These are phyloP conservation scores for Trebouxiophyceae sp. DNA, from an alignment of 163 green algal species.

Conservation along the genomic window DNA sequence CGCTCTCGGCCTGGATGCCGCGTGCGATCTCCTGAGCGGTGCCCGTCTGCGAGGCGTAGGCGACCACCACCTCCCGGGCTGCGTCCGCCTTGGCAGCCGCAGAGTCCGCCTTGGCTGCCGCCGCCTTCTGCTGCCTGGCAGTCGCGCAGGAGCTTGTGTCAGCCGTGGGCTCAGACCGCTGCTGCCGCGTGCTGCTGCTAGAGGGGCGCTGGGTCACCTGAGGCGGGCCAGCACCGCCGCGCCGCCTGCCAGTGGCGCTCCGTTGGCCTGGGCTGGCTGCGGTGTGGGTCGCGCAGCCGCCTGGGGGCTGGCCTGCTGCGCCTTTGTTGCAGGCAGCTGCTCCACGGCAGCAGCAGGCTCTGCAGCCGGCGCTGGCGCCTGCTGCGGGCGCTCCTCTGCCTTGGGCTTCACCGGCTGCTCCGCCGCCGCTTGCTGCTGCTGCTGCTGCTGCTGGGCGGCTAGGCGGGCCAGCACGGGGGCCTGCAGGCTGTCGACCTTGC, in stretches of 20 bases:
- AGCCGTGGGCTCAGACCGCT: background rate
- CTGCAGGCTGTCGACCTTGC: too few species aligned
- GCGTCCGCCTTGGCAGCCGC: background rate
- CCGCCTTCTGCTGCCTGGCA: background rate
- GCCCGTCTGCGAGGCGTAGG: slow-evolving; percentile 90
- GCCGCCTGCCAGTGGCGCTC: slow-evolving; percentile 23
- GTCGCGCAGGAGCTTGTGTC: background rate
- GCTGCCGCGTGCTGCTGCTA: background rate
- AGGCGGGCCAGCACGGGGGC: too few species aligned
- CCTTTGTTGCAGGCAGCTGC: too few species aligned
- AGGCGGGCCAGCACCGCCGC: slow-evolving; percentile 40
- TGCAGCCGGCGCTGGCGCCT: too few species aligned
- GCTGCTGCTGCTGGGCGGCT: too few species aligned
- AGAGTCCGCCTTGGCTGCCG: slow-evolving; percentile 12
- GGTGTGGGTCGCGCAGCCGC: too few species aligned
- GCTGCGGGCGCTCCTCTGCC: too few species aligned
- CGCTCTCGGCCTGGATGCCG: slow-evolving; percentile 71
- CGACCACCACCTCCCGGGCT: slow-evolving; percentile 39
- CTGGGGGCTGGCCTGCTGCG: too few species aligned
- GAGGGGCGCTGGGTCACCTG: slow-evolving; percentile 9
- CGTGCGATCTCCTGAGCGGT: slow-evolving; percentile 86
- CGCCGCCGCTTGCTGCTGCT: too few species aligned
- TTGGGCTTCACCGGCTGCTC: too few species aligned
- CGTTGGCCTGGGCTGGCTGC: background rate
- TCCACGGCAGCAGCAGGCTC: too few species aligned